Base-by-base conservation (phyloP, 2,329 filamentous ascomycete species). In the Chrysoporthe puriensis region DNA sequence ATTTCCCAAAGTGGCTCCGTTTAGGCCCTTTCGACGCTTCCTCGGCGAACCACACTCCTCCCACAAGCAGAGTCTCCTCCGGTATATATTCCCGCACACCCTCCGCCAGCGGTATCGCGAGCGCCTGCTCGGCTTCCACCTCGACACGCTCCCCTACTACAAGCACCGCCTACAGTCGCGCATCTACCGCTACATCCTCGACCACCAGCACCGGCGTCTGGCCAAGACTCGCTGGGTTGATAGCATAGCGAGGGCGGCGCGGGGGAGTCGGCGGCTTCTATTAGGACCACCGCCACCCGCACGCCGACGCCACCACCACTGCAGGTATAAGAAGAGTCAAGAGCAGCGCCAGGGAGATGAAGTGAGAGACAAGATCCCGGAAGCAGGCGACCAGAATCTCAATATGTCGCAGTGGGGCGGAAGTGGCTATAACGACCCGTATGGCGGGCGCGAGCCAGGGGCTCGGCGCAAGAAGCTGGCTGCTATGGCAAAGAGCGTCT, bases 391-490 rank as follows among this genome's bases (percentile, higher is more conserved):
- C 59, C 67, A 70, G 48, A 73, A 67, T 56, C 73, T 21, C 66
- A 66, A 71, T 58, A 73, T 72, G 50, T 70, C 72, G 43, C 70
- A 70, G 46, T 69, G 70, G 63, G 68, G 76, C 50, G 71, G 75
- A 73, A 74, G 75, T 74, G 74, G 76, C 67, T 71, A 71, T 63
- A 74, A 74, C 71, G 74, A 75, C 59, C 76, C 72, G 72, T 77
- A 67, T 69, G 67, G 62, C 6, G 69, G 68, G 5, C 79, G 82
- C 21, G 87, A 94, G 79, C 85, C 86, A 46, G 93, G 94, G 0
- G 85, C 88, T n/a, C 84, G 93, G 71, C 85, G 95, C 73, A 91
- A 86, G 78, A 96, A 91, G 82, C 81, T 97, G 56, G 92, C 91
- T 2, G 86, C 85, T 56, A 83, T 88, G 80, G 86, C 86, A 0